These are phyloP conservation scores for Microcyclosporella mali DNA, from an alignment of 2,329 filamentous ascomycete species.

Conservation along the genomic window DNA sequence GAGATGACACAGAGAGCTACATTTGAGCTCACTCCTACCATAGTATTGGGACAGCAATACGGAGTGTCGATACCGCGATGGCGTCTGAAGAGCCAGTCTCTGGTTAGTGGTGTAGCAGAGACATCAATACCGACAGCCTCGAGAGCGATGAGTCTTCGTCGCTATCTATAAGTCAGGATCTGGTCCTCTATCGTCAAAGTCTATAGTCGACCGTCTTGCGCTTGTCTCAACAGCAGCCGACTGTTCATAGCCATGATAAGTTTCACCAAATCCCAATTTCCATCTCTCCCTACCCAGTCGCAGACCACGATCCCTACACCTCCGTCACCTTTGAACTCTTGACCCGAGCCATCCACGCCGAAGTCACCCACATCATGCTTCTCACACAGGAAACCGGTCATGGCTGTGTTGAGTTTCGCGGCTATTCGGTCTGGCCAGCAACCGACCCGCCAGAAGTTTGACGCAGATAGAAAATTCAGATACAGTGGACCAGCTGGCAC, in stretches of 20 bases:
- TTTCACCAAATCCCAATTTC: slow-evolving; percentile 84
- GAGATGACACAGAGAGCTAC: no score
- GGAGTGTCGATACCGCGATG: no score
- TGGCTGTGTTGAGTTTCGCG: slow-evolving; percentile 74
- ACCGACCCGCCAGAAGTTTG: slow-evolving; percentile 85
- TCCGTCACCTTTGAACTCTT: slow-evolving; percentile 41
- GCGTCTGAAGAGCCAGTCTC: no score
- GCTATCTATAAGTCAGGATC: no score
- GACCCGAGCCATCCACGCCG: slow-evolving; percentile 22
- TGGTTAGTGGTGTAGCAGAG: no score
- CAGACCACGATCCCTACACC: slow-evolving; percentile 83
- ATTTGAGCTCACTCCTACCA: no score
- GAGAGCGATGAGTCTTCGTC: no score
- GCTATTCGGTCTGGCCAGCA: slow-evolving; percentile 96
- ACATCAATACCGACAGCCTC: no score
- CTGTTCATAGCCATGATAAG: slow-evolving; percentile 85
- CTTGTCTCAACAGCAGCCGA: slow-evolving; percentile 20
- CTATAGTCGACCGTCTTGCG: slow-evolving; percentile 18
- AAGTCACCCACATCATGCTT: slow-evolving; percentile 40
- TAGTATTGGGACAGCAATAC: no score
- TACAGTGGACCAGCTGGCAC: slow-evolving; percentile 60
- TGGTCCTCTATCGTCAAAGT: no score
- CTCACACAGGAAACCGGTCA: slow-evolving; percentile 53
- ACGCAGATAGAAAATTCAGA: slow-evolving; percentile 84
- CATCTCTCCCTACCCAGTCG: slow-evolving; percentile 83